These are phyloP conservation scores for Plantago major DNA, from an alignment of 257 asterid genomes.

Conservation along the genomic window DNA sequence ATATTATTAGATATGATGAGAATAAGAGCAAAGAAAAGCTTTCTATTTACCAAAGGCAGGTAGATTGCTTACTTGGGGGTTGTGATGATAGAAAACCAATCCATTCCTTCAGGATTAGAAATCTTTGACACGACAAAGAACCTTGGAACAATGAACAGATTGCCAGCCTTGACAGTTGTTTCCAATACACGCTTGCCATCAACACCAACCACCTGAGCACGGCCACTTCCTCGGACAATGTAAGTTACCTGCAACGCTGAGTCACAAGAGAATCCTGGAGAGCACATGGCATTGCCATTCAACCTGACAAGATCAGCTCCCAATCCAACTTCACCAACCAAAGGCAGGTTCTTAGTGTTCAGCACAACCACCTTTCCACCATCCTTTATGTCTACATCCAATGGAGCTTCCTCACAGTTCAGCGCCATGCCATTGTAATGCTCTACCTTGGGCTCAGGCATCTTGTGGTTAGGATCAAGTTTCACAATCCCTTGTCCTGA, in stretches of 20 bases:
- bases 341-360: conserved; percentile 81
- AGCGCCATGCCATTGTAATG: conserved; percentile 45
- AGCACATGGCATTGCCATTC: conserved; percentile 74
- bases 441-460: conserved; percentile 49
- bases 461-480: conserved; percentile 25
- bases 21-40: background rate
- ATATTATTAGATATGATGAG: background rate
- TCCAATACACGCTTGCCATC: conserved; percentile 77
- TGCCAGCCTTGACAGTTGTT: conserved; percentile 59
- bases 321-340: conserved; percentile 74
- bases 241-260: conserved; percentile 87
- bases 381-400: conserved; percentile 46
- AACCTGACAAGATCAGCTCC: conserved; percentile 85
- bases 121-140: conserved; percentile 87
- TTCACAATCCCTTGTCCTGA: conserved; percentile 36
- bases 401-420: conserved; percentile 56
- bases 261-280: conserved; percentile 91
- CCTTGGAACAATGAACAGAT: conserved; percentile 74
- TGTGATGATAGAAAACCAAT: conserved; percentile 88
- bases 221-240: conserved; percentile 80
- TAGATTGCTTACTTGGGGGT: conserved; percentile 68
- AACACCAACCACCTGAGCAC: conserved; percentile 71
- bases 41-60: background rate
- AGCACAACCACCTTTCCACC: conserved; percentile 70
- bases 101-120: conserved; percentile 72